These are phyloP conservation scores for Exophiala xenobiotica DNA, from an alignment of 2,329 filamentous ascomycete genomes.

Conservation along the genomic window DNA sequence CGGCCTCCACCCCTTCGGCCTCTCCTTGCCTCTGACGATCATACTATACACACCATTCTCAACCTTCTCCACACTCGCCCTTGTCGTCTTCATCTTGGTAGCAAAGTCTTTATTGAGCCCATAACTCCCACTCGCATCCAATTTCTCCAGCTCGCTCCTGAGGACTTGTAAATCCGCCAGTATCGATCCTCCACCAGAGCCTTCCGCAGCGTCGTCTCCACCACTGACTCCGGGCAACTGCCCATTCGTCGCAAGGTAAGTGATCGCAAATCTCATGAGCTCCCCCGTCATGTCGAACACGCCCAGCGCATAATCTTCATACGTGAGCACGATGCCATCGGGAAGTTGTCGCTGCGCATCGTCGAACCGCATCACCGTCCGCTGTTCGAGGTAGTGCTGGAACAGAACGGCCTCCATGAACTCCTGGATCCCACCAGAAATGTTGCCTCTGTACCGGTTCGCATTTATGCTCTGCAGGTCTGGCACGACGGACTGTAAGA, in stretches of 20 bases:
- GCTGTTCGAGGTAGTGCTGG: conserved; percentile 77
- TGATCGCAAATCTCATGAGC: conserved; percentile 94
- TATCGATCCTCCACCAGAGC: conserved; percentile 57
- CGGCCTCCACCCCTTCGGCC: conserved; percentile 88
- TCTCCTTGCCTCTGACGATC: conserved; percentile 79
- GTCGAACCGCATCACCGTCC: conserved; percentile 68
- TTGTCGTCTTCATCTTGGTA: conserved; percentile 84
- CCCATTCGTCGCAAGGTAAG: conserved; percentile 68
- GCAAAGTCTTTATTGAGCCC: conserved; percentile 62
- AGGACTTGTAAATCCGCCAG: conserved; percentile 78
- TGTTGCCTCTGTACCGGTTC: conserved; percentile 75
- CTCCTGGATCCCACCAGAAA: conserved; percentile 83
- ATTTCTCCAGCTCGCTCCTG: conserved; percentile 71
- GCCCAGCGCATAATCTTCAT: conserved; percentile 85
- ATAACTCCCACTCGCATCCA: conserved; percentile 58
- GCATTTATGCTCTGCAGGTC: conserved; percentile 79
- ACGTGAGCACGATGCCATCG: conserved; percentile 63
- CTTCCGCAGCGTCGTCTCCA: neutral
- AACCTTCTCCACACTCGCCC: conserved; percentile 87
- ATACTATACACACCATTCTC: conserved; percentile 87
- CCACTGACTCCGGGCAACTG: conserved; percentile 22
- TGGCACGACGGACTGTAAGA: conserved; percentile 65
- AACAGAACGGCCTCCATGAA: conserved; percentile 91
- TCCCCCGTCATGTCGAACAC: conserved; percentile 94
- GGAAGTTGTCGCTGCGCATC: conserved; percentile 53